A percentile compares a stretch with the other conserved stretches of the same genome.
These are phyloP conservation scores for Magnolia changhungtana DNA, from an alignment of 164 flowering plant genomes.

Conservation along the genomic window DNA sequence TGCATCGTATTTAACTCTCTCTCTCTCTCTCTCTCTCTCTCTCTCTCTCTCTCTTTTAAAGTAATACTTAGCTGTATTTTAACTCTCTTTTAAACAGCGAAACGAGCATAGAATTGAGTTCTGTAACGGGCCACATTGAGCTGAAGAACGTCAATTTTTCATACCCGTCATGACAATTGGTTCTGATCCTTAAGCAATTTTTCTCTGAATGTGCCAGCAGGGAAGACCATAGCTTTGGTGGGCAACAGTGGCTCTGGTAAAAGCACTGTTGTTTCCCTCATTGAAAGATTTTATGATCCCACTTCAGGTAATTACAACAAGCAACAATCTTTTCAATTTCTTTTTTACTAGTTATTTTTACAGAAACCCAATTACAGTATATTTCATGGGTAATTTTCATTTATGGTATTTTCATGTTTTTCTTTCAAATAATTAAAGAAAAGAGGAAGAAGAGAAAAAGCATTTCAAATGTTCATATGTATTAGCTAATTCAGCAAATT, in stretches of 20 bases:
- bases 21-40: too few species aligned
- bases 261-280: constrained; percentile 87
- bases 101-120: constrained; percentile 63
- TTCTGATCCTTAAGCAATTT: constrained; percentile 53
- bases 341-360: too few species aligned
- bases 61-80: too few species aligned
- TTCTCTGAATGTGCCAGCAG: constrained; percentile 62
- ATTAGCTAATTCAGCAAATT: not conserved
- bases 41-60: too few species aligned
- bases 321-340: not conserved
- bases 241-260: constrained; percentile 96
- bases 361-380: not conserved
- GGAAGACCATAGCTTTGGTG: constrained; percentile 83
- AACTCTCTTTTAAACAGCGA: constrained; percentile 29
- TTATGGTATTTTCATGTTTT: too few species aligned
- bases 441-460: not conserved
- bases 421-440: too few species aligned
- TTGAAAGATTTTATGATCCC: constrained; percentile 88
- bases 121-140: constrained; percentile 76
- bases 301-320: constrained; percentile 43
- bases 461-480: not conserved
- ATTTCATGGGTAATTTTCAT: not conserved
- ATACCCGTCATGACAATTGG: constrained; percentile 75
- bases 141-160: constrained; percentile 64
- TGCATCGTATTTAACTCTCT: too few species aligned